phyloP scores from a whole-genome alignment of 1,139 yeast species.

The Candida tropicalis region DNA sequence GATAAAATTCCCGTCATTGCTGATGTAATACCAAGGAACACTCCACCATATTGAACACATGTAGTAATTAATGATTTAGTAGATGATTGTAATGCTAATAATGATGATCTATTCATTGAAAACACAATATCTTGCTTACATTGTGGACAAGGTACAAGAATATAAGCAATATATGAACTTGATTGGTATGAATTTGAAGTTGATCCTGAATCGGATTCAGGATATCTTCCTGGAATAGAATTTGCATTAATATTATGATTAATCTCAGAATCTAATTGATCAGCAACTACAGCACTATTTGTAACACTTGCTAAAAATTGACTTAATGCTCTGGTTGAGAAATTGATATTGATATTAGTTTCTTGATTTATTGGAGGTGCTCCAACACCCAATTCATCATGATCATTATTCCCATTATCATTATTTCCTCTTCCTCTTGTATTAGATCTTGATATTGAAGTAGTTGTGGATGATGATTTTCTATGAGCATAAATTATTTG shows the following conservation, averaged over 20 bases:
- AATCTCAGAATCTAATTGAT: constrained; percentile 2
- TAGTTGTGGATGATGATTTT: neutral
- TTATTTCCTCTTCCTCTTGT: neutral
- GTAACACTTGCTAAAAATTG: constrained; percentile 21
- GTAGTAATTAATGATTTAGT: constrained; percentile 24
- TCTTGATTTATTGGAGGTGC: constrained; percentile 13
- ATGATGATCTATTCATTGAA: constrained; percentile 32
- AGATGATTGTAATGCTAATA: constrained; percentile 27
- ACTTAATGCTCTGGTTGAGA: constrained; percentile 22
- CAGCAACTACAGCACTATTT: constrained; percentile 1
- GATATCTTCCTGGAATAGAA: neutral
- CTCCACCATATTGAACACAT: constrained; percentile 33
- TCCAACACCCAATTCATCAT: constrained; percentile 21
- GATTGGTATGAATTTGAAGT: neutral
- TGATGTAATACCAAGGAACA: constrained; percentile 41
- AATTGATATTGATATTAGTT: constrained; percentile 21
- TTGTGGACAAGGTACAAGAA: constrained; percentile 46
- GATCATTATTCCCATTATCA: constrained; percentile 3
- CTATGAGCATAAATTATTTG: constrained; percentile 24
- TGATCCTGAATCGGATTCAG: neutral
- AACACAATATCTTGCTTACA: constrained; percentile 43
- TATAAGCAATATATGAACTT: constrained; percentile 19
- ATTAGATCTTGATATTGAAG: constrained; percentile 7
- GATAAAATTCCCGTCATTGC: constrained; percentile 47
- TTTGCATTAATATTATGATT: neutral